phyloP scores from a whole-genome alignment of 2,329 filamentous ascomycete species.

The Colletotrichum somersetense region DNA sequence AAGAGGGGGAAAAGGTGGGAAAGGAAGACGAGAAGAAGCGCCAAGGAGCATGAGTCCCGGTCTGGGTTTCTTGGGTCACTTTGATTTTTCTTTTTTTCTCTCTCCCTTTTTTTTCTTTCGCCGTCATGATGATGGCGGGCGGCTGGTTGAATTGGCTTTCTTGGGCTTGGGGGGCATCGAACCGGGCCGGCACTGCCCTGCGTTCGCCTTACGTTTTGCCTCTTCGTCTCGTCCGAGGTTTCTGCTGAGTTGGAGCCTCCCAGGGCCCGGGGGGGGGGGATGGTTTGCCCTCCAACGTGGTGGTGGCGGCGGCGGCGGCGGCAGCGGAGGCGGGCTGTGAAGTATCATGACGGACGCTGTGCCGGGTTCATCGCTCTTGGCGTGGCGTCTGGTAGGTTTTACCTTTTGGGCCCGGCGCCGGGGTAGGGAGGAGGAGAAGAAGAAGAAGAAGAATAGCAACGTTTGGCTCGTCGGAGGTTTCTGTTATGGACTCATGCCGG shows the following conservation, averaged over 20 bases:
- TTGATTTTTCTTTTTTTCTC: too few species aligned
- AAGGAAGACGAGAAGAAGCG: constrained; percentile 10
- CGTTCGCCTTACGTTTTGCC: background rate
- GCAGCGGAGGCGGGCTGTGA: too few species aligned
- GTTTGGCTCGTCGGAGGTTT: background rate
- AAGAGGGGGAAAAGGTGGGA: background rate
- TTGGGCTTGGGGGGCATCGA: background rate
- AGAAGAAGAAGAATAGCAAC: background rate
- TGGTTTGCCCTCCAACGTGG: constrained; percentile 4
- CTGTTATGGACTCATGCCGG: background rate
- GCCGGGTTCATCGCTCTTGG: constrained; percentile 39
- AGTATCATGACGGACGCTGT: background rate
- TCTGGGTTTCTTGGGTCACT: constrained; percentile 19
- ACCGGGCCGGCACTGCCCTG: background rate
- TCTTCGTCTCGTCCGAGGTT: background rate
- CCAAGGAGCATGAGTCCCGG: constrained; percentile 9
- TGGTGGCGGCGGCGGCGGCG: background rate
- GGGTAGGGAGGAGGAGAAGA: background rate
- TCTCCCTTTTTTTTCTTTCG: too few species aligned
- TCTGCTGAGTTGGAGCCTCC: background rate
- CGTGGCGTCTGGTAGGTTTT: constrained; percentile 22
- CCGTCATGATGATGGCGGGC: background rate
- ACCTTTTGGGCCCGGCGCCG: constrained; percentile 26
- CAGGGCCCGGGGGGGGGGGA: background rate
- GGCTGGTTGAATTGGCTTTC: constrained; percentile 1